A percentile compares a stretch with the other conserved stretches of the same genome.
Conservation (phyloP, 2,329 filamentous ascomycete species). For the Curvularia lunata region DNA sequence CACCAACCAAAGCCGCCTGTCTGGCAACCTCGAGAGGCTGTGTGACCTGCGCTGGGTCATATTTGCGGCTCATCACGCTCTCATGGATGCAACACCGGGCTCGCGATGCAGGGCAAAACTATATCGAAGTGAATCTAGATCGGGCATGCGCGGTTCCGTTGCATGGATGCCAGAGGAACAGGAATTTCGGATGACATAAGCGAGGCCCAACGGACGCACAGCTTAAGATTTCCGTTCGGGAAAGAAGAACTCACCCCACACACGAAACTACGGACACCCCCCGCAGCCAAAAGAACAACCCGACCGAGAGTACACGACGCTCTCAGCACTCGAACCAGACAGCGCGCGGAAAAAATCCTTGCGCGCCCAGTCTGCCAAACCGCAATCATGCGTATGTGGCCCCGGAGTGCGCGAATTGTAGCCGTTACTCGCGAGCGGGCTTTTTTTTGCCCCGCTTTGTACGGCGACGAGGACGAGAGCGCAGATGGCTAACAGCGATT, state of each 20-base stretch:
- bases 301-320: conserved; percentile 36
- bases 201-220: conserved; percentile 28
- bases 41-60: conserved; percentile 35
- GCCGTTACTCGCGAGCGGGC: conserved; percentile 29
- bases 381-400: conserved; percentile 66
- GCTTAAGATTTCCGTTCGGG: conserved; percentile 33
- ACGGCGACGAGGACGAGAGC: conserved; percentile 18
- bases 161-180: conserved; percentile 15
- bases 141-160: conserved; percentile 15
- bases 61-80: conserved; percentile 28
- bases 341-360: conserved; percentile 42
- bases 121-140: conserved; percentile 1
- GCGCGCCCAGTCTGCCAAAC: conserved; percentile 48
- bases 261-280: conserved; percentile 28
- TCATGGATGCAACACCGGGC: conserved; percentile 23
- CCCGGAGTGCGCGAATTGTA: conserved; percentile 33
- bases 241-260: conserved; percentile 25
- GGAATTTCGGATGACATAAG: conserved; percentile 23
- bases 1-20: conserved; percentile 37
- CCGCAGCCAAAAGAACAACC: conserved; percentile 33
- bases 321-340: conserved; percentile 38
- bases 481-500: conserved; percentile 53
- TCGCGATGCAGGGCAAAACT: conserved; percentile 6
- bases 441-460: conserved; percentile 37
- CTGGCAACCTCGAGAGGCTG: conserved; percentile 36